Evolutionary conservation across 139 green algal genomes (phyloP).

Genomic region (Chlamydomonas sphaeroides): DNA sequence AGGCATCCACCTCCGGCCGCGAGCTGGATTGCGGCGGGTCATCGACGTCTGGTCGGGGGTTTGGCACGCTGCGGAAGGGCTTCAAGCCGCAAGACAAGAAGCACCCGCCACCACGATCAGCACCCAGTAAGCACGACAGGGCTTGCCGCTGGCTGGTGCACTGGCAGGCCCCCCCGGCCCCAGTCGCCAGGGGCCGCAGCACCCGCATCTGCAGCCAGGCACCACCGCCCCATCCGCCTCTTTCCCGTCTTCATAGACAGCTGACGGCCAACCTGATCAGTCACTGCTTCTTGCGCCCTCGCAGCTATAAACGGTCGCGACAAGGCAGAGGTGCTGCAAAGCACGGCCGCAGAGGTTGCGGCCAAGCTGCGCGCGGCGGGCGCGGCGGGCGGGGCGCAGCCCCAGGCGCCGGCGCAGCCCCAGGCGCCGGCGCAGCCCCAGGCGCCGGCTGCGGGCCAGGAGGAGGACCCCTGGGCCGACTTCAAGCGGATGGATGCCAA

Average conservation of each 20-base stretch:
- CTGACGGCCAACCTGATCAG: no score
- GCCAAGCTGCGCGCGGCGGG: not conserved
- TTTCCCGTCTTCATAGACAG: no score
- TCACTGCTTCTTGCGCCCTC: no score
- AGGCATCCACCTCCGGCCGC: no score
- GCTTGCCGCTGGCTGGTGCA: no score
- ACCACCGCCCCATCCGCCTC: no score
- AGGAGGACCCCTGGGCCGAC: not conserved
- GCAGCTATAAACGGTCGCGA: slow-evolving; percentile 24
- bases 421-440: not conserved
- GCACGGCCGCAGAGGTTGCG: not conserved
- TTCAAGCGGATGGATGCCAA: slow-evolving; percentile 30
- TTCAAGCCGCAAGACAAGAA: slow-evolving; percentile 25
- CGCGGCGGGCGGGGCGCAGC: not conserved
- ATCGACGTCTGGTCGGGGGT: not conserved
- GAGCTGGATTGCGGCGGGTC: no score
- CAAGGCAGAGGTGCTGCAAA: slow-evolving; percentile 23
- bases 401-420: not conserved
- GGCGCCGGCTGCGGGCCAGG: not conserved
- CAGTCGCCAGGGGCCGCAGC: no score
- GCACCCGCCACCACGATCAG: not conserved
- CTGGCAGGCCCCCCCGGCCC: no score
- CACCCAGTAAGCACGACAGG: no score
- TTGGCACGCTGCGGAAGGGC: slow-evolving; percentile 17
- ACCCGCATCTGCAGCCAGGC: no score